Conservation (phyloP, 495 filamentous ascomycete species). For the Tuber microsphaerosporum region DNA sequence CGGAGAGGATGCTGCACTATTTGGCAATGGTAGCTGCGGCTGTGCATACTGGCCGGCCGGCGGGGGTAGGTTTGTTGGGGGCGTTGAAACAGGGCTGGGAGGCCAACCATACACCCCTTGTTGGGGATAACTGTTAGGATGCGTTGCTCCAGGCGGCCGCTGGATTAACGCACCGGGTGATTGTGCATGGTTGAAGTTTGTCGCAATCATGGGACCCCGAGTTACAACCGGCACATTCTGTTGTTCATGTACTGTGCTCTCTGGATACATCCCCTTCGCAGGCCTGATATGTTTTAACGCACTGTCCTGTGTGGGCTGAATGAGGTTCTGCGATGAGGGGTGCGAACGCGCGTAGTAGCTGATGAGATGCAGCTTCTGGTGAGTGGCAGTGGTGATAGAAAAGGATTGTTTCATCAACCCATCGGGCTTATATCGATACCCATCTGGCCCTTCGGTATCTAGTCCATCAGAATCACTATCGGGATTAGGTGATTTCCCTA, state of each 20-base stretch:
- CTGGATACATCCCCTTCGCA: slow-evolving; percentile 88
- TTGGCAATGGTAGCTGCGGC: slow-evolving; percentile 28
- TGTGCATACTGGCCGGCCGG: slow-evolving; percentile 31
- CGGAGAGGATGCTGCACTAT: slow-evolving; percentile 32
- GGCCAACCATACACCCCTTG: slow-evolving; percentile 35
- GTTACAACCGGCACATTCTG: slow-evolving; percentile 53
- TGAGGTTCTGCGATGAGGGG: slow-evolving; percentile 58
- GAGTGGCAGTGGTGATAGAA: slow-evolving; percentile 86
- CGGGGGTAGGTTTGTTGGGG: slow-evolving; percentile 37
- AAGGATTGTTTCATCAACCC: slow-evolving; percentile 99
- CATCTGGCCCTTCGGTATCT: slow-evolving; percentile 82
- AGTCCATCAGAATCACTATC: slow-evolving; percentile 73
- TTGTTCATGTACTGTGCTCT: slow-evolving; percentile 86
- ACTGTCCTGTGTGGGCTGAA: slow-evolving; percentile 72
- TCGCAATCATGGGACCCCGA: slow-evolving; percentile 36
- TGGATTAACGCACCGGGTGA: slow-evolving; percentile 26
- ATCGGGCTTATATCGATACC: slow-evolving; percentile 94
- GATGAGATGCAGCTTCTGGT: slow-evolving; percentile 91
- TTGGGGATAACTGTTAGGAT: slow-evolving; percentile 38
- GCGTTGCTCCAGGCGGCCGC: slow-evolving; percentile 35
- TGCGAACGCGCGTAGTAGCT: slow-evolving; percentile 85
- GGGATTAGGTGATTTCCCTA: slow-evolving; percentile 75
- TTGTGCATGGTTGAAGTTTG: slow-evolving; percentile 36
- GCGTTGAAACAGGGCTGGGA: slow-evolving; percentile 40
- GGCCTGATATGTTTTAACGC: slow-evolving; percentile 75